Evolutionary conservation across 768 basidiomycete species (phyloP).

Genomic region (Lentinula sp.): DNA sequence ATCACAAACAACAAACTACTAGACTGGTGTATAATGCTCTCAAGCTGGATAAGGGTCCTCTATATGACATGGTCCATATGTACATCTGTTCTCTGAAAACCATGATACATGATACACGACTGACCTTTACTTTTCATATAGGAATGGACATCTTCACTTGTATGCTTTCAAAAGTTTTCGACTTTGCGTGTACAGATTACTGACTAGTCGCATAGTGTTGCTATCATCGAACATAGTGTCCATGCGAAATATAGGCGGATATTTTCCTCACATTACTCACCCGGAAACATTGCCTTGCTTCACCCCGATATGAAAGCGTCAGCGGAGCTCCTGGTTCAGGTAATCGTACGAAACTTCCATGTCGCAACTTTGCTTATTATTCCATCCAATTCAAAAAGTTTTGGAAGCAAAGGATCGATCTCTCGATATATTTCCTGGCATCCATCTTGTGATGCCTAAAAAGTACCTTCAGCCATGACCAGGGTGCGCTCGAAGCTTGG

Average conservation of each 20-base stretch:
- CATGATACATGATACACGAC: conserved; percentile 9
- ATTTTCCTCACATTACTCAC: conserved; percentile 69
- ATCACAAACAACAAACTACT: conserved; percentile 33
- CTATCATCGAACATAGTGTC: conserved; percentile 65
- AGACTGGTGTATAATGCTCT: conserved; percentile 67
- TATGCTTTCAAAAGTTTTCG: conserved; percentile 27
- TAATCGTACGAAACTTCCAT: conserved; percentile 22
- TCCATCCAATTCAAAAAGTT: conserved; percentile 39
- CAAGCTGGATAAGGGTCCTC: conserved; percentile 78
- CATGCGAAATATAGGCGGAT: conserved; percentile 68
- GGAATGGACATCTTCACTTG: conserved; percentile 84
- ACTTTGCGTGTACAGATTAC: conserved; percentile 31
- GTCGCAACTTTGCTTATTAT: conserved; percentile 8
- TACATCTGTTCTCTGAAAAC: conserved; percentile 28
- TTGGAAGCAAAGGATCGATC: conserved; percentile 46
- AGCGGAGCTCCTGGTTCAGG: conserved; percentile 56
- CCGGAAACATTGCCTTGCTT: conserved; percentile 57
- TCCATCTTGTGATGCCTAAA: conserved; percentile 69
- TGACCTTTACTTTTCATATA: conserved; percentile 23
- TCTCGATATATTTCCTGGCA: conserved; percentile 63
- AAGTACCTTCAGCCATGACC: conserved; percentile 64
- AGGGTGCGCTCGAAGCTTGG: conserved; percentile 69
- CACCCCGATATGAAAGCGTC: conserved; percentile 66
- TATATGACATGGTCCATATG: conserved; percentile 79
- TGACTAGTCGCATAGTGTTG: conserved; percentile 50